A percentile compares a stretch with the other conserved stretches of the same genome.
Evolutionary conservation across 2,329 filamentous ascomycete genomes (phyloP).

Genomic region (Sclerotinia subarctica): DNA sequence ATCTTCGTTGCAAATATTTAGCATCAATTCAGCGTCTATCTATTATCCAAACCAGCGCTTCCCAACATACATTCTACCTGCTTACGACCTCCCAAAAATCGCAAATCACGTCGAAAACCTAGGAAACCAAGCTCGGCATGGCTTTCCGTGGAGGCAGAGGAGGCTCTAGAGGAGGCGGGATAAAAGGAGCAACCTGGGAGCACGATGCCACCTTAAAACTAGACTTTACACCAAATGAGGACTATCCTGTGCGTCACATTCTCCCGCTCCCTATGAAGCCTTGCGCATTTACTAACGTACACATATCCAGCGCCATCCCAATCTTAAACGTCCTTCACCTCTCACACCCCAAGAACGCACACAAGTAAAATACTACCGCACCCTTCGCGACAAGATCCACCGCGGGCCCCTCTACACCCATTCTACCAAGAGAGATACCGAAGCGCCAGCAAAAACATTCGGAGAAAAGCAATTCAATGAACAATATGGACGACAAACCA

Average conservation of each 20-base stretch:
- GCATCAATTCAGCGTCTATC: background rate
- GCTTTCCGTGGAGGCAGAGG: constrained; percentile 33
- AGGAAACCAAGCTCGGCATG: constrained; percentile 23
- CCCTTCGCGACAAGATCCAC: constrained; percentile 53
- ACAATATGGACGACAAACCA: constrained; percentile 34
- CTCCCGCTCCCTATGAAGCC: background rate
- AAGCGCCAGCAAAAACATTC: constrained; percentile 43
- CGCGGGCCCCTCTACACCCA: constrained; percentile 55
- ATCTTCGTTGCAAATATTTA: background rate
- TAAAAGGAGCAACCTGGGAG: constrained; percentile 38
- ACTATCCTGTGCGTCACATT: constrained; percentile 44
- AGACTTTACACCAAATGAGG: constrained; percentile 44
- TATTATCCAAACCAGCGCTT: background rate
- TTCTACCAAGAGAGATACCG: constrained; percentile 36
- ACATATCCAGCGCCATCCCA: constrained; percentile 33
- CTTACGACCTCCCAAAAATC: background rate
- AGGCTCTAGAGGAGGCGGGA: constrained; percentile 27
- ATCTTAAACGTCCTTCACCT: constrained; percentile 41
- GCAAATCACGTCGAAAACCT: background rate
- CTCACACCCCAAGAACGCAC: constrained; percentile 45
- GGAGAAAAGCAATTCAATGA: constrained; percentile 42
- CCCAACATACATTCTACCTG: background rate
- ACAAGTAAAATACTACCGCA: constrained; percentile 49
- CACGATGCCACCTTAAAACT: constrained; percentile 34
- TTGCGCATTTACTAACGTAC: background rate